These are phyloP conservation scores for Bolboschoenus planiculmis DNA, from an alignment of 176 grass and related monocot species.

Conservation along the genomic window DNA sequence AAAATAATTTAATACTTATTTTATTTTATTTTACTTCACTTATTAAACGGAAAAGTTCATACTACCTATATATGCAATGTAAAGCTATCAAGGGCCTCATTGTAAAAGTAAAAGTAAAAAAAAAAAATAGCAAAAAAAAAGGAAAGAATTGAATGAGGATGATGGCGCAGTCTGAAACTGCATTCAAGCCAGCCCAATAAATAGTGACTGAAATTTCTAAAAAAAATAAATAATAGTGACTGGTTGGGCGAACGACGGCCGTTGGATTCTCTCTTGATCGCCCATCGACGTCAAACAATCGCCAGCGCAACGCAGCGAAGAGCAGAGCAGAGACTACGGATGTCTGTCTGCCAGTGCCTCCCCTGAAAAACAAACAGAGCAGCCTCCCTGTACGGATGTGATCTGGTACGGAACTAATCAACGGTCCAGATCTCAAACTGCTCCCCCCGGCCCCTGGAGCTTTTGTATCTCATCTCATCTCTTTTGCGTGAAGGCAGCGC, in stretches of 20 bases:
- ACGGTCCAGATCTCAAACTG: slow-evolving; percentile 7
- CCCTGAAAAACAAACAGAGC: background rate
- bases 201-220: slow-evolving; percentile 5
- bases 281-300: background rate
- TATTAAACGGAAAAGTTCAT: too few species aligned
- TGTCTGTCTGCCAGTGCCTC: background rate
- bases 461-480: background rate
- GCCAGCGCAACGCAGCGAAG: background rate
- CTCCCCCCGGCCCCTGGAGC: background rate
- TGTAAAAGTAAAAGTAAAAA: slow-evolving; percentile 15
- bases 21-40: too few species aligned
- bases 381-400: background rate
- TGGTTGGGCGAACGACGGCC: background rate
- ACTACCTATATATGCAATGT: too few species aligned
- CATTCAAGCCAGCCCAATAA: background rate
- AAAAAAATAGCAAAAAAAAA: background rate
- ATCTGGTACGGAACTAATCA: slow-evolving; percentile 12
- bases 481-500: background rate
- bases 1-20: too few species aligned
- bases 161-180: background rate
- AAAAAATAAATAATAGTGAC: too few species aligned
- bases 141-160: slow-evolving; percentile 3
- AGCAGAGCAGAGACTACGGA: background rate
- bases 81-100: background rate
- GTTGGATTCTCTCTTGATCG: background rate